Evolutionary conservation across 2,329 filamentous ascomycete species (phyloP), one percentile per base, ranked within the genome.

Genomic region (Fusarium sp.): DNA sequence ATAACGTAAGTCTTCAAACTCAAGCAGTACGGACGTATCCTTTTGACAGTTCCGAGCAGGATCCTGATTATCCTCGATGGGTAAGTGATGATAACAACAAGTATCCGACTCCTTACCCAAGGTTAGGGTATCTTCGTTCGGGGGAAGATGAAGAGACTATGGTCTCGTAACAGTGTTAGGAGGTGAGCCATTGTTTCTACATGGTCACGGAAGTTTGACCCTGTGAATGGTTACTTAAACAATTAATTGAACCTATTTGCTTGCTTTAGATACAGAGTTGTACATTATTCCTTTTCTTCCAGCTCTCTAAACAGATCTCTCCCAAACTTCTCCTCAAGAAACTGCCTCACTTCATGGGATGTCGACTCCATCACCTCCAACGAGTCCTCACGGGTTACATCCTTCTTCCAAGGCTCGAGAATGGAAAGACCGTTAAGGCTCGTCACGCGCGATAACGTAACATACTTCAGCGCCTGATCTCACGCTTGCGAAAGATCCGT

Each of bases 381-480:
- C 5, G 62, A 62, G 2, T 25, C 21, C 21, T 49, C 9, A 0
- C 46, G 9, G 28, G 6, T 32, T 12, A 18, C 4, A n/a, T 9
- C 1, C 13, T 3, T 30, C 1, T 49, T 49, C 4, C 6, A 0
- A 12, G 46, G 46, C 28, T n/a, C 11, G 5, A 49, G 46, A 30
- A 49, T 32, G 28, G 46, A 10, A 32, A 79, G 47, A 2, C 77
- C 74, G 6, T 49, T 33, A 12, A 78, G 65, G 18, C 64, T 72
- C 6, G 59, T 79, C 5, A 65, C 77, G 18, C 77, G 47, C 3
- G 77, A 79, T 8, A 79, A 42, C 6, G 77, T 77, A 3, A 92
- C 90, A 69, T 92, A 92, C 2, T 87, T 86, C 79, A 91, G 89
- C 1, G 89, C 88, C 40, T 85, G 82, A 66, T 88, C 87, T 73